phyloP scores from a whole-genome alignment of 2,329 filamentous ascomycete genomes.

The Corynespora cassiicola region DNA sequence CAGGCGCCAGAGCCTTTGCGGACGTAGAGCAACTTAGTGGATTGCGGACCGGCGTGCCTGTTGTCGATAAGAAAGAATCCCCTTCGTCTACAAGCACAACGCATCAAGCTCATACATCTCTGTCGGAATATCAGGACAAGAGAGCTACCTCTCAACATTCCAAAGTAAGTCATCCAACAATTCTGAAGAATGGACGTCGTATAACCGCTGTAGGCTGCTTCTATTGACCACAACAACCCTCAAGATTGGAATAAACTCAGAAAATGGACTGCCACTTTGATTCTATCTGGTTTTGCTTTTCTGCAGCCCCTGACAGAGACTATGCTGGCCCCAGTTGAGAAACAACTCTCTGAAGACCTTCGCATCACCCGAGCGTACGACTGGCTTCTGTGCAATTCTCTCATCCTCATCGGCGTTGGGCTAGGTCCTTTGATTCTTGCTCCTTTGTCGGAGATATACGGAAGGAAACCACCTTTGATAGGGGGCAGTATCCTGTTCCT shows the following conservation, averaged over 20 bases:
- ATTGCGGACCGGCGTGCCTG: no score
- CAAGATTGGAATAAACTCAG: background rate
- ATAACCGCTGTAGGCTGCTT: no score
- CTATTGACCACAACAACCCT: no score
- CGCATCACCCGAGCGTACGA: slow-evolving; percentile 47
- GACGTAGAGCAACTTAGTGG: no score
- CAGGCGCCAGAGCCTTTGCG: no score
- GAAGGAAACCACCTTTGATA: slow-evolving; percentile 38
- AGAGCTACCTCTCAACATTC: no score
- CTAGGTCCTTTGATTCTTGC: slow-evolving; percentile 34
- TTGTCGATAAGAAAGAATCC: no score
- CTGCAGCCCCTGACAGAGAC: slow-evolving; percentile 15
- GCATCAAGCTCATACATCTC: no score
- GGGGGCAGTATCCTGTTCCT: slow-evolving; percentile 6
- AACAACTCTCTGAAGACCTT: slow-evolving; percentile 56
- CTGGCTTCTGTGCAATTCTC: slow-evolving; percentile 50
- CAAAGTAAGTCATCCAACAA: no score
- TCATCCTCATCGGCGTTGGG: slow-evolving; percentile 58
- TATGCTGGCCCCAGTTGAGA: slow-evolving; percentile 57
- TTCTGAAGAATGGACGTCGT: no score
- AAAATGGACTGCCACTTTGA: slow-evolving; percentile 15
- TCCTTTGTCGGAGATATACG: slow-evolving; percentile 55
- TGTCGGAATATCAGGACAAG: no score
- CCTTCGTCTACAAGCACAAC: no score
- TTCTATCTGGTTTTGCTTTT: slow-evolving; percentile 11